Evolutionary conservation across 140 eudicot genomes (phyloP), one percentile per base, ranked within the genome.

Genomic region (Ambrosia hybrid): DNA sequence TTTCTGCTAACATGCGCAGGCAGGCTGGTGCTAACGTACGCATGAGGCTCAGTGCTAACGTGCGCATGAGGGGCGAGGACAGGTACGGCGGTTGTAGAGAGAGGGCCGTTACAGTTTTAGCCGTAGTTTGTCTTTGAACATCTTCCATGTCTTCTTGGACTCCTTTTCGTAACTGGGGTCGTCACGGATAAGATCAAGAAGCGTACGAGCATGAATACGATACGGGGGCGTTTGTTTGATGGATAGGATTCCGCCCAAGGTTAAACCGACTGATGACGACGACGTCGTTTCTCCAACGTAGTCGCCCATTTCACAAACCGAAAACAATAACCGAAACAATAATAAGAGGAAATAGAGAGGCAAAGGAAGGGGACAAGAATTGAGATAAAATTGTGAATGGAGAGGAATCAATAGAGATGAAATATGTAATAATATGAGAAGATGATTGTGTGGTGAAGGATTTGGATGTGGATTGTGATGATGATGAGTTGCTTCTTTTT

Each of bases 171-270:
- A 57, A 8, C 51, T 73, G n/a, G 79, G 83, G 45, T 87, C 96
- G 5, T 89, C 90, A 0, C 84, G 82, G 38, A 88, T 88, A 0
- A 91, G 78, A 66, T 88, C 97, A 4, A 86, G 79, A 5, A 89
- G 81, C 3, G 91, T 84, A 66, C 94, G 83, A 52, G 79, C 89
- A 3, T 57, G 81, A 5, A 76, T 41, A 6, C 72, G 73, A 21
- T 79, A 79, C 55, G 71, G 76, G 26, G 77, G 83, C 55, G 65
- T 72, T 53, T 76, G 75, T 49, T 78, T 84, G 48, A 70, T 67
- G 33, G 83, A 79, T 0, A 89, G 70, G 21, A 86, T 80, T 45
- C 86, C 87, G 16, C 80, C 77, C 58, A 86, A 46, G 26, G 96
- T 86, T 49, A 81, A 46, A 12, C 88, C 76, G 16, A 82, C 36